Evolutionary conservation across 148 eudicot species (phyloP).

Genomic region (Vaccinium macrocarpon): DNA sequence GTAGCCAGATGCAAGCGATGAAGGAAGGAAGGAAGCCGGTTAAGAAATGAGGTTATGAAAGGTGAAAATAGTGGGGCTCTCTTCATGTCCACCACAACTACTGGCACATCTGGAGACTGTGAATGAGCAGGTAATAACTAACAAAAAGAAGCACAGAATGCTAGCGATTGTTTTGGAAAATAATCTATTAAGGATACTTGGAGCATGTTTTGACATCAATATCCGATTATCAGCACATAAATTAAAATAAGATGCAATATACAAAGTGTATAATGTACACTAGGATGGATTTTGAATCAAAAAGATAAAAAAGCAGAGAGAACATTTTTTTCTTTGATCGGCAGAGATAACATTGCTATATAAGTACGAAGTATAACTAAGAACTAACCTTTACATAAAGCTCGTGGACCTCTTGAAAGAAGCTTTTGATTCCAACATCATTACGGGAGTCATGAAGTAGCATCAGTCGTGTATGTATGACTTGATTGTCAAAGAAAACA

Average conservation of each 20-base stretch:
- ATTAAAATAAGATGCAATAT: not conserved
- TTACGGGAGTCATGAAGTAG: constrained; percentile 94
- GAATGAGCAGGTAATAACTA: not conserved
- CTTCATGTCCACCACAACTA: no score
- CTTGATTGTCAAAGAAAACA: constrained; percentile 45
- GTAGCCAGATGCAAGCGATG: not conserved
- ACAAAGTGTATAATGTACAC: no score
- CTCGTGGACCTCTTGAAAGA: constrained; percentile 98
- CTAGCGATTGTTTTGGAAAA: not conserved
- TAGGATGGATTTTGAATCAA: not conserved
- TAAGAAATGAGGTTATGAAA: not conserved
- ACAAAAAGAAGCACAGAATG: not conserved
- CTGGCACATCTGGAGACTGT: no score
- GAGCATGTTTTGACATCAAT: not conserved
- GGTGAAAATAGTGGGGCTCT: not conserved
- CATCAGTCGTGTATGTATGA: constrained; percentile 85
- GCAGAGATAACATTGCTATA: not conserved
- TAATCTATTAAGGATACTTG: not conserved
- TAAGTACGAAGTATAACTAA: not conserved
- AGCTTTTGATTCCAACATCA: constrained; percentile 95
- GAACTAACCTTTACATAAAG: constrained; percentile 78
- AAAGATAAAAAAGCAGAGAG: not conserved
- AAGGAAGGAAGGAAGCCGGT: constrained; percentile 4
- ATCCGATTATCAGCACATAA: not conserved
- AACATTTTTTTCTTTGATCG: not conserved